Evolutionary conservation across 2,329 filamentous ascomycete species (phyloP), one percentile per base, ranked within the genome.

Genomic region (Epicoccum nigrum): DNA sequence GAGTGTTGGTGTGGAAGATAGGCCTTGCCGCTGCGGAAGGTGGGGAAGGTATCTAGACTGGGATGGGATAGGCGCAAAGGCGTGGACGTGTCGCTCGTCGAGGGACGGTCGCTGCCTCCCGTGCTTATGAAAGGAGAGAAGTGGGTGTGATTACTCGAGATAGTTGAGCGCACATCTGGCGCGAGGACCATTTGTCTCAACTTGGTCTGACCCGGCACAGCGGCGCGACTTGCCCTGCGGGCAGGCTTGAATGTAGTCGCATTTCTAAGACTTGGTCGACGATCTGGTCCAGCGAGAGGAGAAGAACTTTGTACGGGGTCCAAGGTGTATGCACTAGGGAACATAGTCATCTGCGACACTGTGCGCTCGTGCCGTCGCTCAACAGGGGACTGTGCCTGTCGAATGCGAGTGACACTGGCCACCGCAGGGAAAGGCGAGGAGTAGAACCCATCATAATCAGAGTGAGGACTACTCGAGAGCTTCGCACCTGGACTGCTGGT

Each of bases 141-240:
- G 7, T 58, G 56, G 0, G 62, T 60, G 28, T 57, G 59, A 16
- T 59, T 49, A 25, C 56, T 62, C 2, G 64, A 65, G 12, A 56
- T 43, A 4, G 55, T 57, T 7, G 59, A 63, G 30, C 60, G 56
- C 27, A 48, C 50, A 35, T 64, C 63, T 9, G 68, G 58, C 4
- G 67, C 60, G 17, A 72, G 66, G 2, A 68, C 56, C 70, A 72
- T 72, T 9, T 70, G 64, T 13, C 68, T 59, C 2, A 72, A 55
- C 45, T 64, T 70, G 2, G 69, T 72, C 46, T 72, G 70, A 7
- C 69, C 66, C 15, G 58, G 56, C 7, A 72, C 70, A 19, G 69
- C 65, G 28, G 70, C 42, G 38, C 69, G 66, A 33, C 65, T 66
- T 9, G 50, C 28, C 8, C 62, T 62, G 25, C 64, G 60, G 25